Conservation (phyloP, 2,329 filamentous ascomycete genomes). For the Curvularia sp. region DNA sequence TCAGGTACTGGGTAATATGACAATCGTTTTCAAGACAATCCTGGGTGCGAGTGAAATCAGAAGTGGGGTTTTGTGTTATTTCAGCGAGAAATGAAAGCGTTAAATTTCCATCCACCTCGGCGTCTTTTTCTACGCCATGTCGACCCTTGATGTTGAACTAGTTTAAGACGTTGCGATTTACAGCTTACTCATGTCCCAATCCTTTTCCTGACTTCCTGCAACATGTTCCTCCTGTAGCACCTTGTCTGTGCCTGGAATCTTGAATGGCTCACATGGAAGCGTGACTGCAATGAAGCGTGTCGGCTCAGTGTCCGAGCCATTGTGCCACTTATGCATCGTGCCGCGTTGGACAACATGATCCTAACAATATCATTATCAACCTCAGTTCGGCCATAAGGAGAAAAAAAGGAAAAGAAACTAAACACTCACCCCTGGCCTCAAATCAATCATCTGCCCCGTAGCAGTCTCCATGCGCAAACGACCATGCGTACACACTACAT, state of each 20-base stretch:
- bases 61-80: slow-evolving; percentile 8
- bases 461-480: slow-evolving; percentile 27
- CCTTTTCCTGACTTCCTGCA: background rate
- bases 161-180: background rate
- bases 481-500: slow-evolving; percentile 29
- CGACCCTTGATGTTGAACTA: background rate
- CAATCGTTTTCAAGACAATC: background rate
- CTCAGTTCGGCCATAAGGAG: background rate
- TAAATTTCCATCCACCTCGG: background rate
- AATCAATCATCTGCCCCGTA: slow-evolving; percentile 1
- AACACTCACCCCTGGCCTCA: background rate
- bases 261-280: slow-evolving; percentile 32
- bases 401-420: background rate
- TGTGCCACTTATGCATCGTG: slow-evolving; percentile 34
- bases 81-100: slow-evolving; percentile 18
- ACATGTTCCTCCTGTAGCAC: slow-evolving; percentile 28
- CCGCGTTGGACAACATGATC: slow-evolving; percentile 34
- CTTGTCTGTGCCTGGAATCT: slow-evolving; percentile 29
- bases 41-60: background rate
- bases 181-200: background rate
- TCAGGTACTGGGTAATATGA: slow-evolving; percentile 42
- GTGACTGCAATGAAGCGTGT: slow-evolving; percentile 32
- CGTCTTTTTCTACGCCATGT: background rate
- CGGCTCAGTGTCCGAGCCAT: slow-evolving; percentile 25
- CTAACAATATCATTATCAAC: background rate